Evolutionary conservation across 192 early-diverging fungal species (phyloP).

Genomic region (Coemansia sp.): DNA sequence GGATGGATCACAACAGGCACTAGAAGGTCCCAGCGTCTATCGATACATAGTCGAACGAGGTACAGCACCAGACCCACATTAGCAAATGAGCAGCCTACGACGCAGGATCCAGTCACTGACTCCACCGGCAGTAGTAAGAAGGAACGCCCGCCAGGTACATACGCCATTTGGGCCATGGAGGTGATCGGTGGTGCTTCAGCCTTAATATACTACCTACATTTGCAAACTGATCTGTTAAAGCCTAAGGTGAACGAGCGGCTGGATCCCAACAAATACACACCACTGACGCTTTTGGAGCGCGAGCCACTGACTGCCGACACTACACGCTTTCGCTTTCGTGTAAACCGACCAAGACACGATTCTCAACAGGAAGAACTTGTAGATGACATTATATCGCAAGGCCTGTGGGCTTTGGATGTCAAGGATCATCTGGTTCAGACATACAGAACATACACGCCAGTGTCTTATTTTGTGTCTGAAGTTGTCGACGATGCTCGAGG

Average conservation of each 20-base stretch:
- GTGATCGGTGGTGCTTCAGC: constrained; percentile 33
- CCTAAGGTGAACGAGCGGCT: constrained; percentile 36
- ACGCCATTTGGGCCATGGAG: constrained; percentile 51
- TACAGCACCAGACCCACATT: not conserved
- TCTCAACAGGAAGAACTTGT: constrained; percentile 24
- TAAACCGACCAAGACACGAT: constrained; percentile 53
- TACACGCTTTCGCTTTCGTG: constrained; percentile 57
- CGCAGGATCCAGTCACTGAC: not conserved
- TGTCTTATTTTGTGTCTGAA: constrained; percentile 49
- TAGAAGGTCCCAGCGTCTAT: not conserved
- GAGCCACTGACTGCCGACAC: constrained; percentile 56
- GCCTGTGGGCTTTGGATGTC: constrained; percentile 62
- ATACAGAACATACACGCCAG: constrained; percentile 68
- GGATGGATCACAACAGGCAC: not conserved
- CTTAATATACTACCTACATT: constrained; percentile 36
- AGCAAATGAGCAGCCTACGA: not conserved
- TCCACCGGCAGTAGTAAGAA: constrained; percentile 3
- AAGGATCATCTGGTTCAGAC: constrained; percentile 72
- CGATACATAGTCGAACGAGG: not conserved
- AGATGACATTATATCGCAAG: constrained; percentile 24
- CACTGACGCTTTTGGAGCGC: constrained; percentile 53
- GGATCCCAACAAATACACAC: constrained; percentile 54
- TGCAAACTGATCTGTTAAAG: constrained; percentile 40
- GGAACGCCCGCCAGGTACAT: constrained; percentile 39
- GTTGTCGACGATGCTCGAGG: constrained; percentile 26